A percentile compares a stretch with the other conserved stretches of the same genome.
These are phyloP conservation scores for Leishmania turanica DNA, from an alignment of 208 protist species.

Conservation along the genomic window DNA sequence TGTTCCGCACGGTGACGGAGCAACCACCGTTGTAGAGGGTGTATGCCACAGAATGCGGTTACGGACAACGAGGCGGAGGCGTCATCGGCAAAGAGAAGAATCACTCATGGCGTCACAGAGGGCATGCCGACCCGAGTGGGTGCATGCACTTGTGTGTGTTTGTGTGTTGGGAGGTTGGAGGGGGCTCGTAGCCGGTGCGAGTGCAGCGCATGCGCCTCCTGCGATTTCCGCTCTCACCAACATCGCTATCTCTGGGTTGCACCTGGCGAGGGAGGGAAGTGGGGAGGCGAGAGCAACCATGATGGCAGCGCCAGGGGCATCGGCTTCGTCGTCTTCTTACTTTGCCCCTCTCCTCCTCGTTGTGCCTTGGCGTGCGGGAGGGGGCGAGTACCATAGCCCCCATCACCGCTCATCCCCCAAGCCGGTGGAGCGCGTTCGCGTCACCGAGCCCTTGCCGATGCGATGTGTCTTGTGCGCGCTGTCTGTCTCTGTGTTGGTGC, in stretches of 20 bases:
- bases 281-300: not conserved
- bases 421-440: not conserved
- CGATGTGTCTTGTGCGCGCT: not conserved
- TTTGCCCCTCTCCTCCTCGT: not conserved
- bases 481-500: not conserved
- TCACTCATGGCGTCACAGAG: not conserved
- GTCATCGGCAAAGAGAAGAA: not conserved
- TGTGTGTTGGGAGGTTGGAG: not conserved
- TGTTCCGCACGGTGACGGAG: constrained; percentile 84
- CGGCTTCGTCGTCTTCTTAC: not conserved
- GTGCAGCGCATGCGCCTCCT: not conserved
- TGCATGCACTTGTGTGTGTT: not conserved
- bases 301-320: not conserved
- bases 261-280: not conserved
- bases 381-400: not conserved
- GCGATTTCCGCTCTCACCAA: not conserved
- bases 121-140: not conserved
- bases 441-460: not conserved
- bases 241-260: not conserved
- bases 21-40: constrained; percentile 22
- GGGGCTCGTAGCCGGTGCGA: not conserved
- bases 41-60: no score
- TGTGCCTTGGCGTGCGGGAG: not conserved
- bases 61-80: not conserved
- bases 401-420: not conserved